A percentile compares a stretch with the other conserved stretches of the same genome.
Conservation (phyloP, 1,139 yeast species). For the Eremothecium sinecaudum region DNA sequence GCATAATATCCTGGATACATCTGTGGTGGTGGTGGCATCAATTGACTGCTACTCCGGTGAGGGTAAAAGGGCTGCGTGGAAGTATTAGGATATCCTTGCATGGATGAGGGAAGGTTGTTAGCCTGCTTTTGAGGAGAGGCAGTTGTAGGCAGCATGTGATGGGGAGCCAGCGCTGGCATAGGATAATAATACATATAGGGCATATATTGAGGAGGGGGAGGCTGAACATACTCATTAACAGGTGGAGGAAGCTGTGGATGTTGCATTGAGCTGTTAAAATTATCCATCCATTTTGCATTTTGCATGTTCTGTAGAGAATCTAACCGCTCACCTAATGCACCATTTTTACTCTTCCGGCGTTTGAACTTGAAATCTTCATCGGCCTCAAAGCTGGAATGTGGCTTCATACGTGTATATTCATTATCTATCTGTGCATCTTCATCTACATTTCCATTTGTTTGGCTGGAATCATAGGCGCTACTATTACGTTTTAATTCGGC, state of each 20-base stretch:
- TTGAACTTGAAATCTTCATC: slow-evolving; percentile 29
- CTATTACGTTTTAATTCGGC: neutral
- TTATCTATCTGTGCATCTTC: slow-evolving; percentile 4
- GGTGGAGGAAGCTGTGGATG: slow-evolving; percentile 5
- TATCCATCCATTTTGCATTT: slow-evolving; percentile 27
- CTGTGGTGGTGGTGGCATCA: slow-evolving; percentile 15
- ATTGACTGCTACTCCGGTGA: slow-evolving; percentile 11
- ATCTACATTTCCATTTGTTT: slow-evolving; percentile 2
- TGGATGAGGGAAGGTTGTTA: slow-evolving; percentile 13
- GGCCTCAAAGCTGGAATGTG: slow-evolving; percentile 15
- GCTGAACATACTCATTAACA: neutral
- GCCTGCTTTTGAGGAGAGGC: slow-evolving; percentile 17
- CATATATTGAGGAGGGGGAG: slow-evolving; percentile 11
- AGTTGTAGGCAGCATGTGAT: slow-evolving; percentile 19
- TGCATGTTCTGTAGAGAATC: slow-evolving; percentile 25
- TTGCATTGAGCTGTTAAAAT: slow-evolving; percentile 26
- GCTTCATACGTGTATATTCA: slow-evolving; percentile 7
- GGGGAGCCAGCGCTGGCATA: slow-evolving; percentile 14
- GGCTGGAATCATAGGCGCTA: slow-evolving; percentile 3
- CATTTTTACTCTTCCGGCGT: slow-evolving; percentile 23
- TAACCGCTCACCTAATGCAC: slow-evolving; percentile 25
- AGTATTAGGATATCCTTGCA: slow-evolving; percentile 17
- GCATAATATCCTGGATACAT: slow-evolving; percentile 8
- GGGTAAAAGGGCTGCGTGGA: slow-evolving; percentile 25
- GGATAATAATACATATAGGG: slow-evolving; percentile 22